These are phyloP conservation scores for Vachellia pachyceras DNA, from an alignment of 306 rosid species.

Conservation along the genomic window DNA sequence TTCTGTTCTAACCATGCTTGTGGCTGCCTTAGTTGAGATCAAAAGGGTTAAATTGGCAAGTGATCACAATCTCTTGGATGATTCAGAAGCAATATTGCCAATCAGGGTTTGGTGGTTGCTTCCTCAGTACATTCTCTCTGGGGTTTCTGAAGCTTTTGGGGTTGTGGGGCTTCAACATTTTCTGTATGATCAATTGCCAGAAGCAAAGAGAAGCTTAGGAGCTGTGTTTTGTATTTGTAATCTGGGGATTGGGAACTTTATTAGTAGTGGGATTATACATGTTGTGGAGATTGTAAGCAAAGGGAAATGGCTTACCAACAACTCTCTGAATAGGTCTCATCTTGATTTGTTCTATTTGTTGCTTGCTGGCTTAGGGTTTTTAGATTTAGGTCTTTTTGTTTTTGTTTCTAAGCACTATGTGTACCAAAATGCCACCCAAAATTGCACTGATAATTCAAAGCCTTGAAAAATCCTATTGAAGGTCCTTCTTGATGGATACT, in stretches of 20 bases:
- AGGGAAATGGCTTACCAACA: background rate
- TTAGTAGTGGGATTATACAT: background rate
- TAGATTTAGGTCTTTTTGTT: background rate
- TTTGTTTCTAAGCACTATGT: background rate
- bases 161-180: constrained; percentile 12
- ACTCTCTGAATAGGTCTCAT: background rate
- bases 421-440: background rate
- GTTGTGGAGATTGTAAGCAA: background rate
- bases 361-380: background rate
- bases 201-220: background rate
- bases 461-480: background rate
- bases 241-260: background rate
- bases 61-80: background rate
- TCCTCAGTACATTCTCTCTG: background rate
- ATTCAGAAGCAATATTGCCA: background rate
- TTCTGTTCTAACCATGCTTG: background rate
- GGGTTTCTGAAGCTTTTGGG: constrained; percentile 3
- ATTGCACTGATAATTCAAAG: background rate
- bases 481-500: too few relatives aligned
- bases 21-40: background rate
- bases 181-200: background rate
- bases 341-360: background rate
- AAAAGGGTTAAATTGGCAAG: background rate
- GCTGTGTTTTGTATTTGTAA: background rate
- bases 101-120: constrained; percentile 5